Evolutionary conservation across 148 eudicot species (phyloP).

Genomic region (Euryodendron excelsum): DNA sequence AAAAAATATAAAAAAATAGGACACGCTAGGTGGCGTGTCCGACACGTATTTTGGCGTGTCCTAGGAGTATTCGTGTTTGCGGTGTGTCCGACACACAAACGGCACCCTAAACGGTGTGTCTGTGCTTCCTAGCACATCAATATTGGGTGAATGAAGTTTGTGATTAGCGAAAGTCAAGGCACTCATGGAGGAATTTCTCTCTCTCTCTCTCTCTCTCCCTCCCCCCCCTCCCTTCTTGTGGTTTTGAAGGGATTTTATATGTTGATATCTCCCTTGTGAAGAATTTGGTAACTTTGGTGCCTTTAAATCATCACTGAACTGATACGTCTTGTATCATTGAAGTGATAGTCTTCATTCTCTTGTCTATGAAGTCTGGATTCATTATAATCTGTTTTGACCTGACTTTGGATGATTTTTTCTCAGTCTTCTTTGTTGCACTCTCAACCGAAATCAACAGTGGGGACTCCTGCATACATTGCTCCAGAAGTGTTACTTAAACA

Average conservation of each 20-base stretch:
- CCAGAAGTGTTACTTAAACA: conserved; percentile 81
- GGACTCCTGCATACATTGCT: conserved; percentile 96
- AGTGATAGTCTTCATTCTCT: neutral
- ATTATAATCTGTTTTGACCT: conserved; percentile 1
- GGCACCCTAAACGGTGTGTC: too few species aligned
- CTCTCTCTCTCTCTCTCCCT: neutral
- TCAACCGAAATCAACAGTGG: conserved; percentile 94
- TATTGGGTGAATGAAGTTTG: neutral
- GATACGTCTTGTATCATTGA: neutral
- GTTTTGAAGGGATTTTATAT: neutral
- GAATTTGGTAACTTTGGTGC: neutral
- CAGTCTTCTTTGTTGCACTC: conserved; percentile 94
- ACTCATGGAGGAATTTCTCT: neutral
- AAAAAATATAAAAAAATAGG: too few species aligned
- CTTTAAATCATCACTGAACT: neutral
- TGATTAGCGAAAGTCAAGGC: neutral
- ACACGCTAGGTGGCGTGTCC: too few species aligned
- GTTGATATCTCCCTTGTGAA: neutral
- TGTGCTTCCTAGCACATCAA: too few species aligned
- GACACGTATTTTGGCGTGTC: too few species aligned
- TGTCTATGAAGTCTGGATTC: neutral
- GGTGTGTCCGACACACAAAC: too few species aligned
- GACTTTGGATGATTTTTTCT: conserved; percentile 17
- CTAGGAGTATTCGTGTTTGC: too few species aligned
- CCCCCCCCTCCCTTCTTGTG: neutral